A percentile compares a stretch with the other conserved stretches of the same genome.
phyloP scores from a whole-genome alignment of 805 yeast genomes.

The Candida ascalaphidarum region DNA sequence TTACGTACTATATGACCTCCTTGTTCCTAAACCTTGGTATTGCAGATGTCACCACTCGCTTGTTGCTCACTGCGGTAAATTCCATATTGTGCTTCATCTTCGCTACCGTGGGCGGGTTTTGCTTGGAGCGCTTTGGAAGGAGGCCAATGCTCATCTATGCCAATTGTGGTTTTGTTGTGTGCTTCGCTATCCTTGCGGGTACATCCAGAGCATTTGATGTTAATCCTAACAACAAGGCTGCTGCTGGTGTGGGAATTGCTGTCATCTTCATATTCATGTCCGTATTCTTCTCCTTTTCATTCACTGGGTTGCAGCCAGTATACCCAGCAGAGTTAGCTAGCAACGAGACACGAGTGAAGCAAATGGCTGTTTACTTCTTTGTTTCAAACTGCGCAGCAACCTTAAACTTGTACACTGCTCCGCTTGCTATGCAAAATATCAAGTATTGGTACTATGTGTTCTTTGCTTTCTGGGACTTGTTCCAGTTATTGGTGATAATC shows the following conservation, averaged over 20 bases:
- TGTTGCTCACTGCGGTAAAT: not conserved
- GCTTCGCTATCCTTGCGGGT: not conserved
- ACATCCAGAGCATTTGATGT: not conserved
- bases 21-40: not conserved
- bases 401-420: not conserved
- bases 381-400: not conserved
- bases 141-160: not conserved
- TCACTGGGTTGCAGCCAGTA: not conserved
- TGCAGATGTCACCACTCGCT: not conserved
- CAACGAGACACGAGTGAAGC: conserved; percentile 2
- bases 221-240: not conserved
- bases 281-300: not conserved
- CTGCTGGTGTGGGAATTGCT: not conserved
- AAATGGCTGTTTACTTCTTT: not conserved
- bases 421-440: conserved; percentile 1
- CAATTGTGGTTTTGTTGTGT: conserved; percentile 1
- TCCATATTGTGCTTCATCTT: not conserved
- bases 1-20: conserved; percentile 1
- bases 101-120: not conserved
- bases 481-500: conserved; percentile 1
- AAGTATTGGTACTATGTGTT: conserved; percentile 1
- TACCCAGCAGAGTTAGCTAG: not conserved
- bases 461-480: not conserved
- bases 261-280: not conserved
- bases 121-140: not conserved